phyloP scores from a whole-genome alignment of 768 basidiomycete species.

The Collybiopsis confluens region DNA sequence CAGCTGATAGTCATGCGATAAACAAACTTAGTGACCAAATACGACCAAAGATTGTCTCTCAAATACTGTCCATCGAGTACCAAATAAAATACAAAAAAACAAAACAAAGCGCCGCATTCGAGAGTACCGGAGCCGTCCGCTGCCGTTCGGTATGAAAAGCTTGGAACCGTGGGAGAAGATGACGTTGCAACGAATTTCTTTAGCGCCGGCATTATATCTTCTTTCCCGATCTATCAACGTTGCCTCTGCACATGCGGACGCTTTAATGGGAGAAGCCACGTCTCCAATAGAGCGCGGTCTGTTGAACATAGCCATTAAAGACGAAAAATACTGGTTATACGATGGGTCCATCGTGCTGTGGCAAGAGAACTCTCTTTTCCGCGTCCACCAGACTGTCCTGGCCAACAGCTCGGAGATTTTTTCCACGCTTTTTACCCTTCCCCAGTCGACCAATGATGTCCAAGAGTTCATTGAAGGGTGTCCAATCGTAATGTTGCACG shows the following conservation, averaged over 20 bases:
- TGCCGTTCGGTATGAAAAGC: background rate
- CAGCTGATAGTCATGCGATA: too few relatives aligned
- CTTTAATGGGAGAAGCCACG: background rate
- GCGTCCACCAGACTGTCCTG: conserved; percentile 42
- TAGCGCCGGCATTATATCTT: background rate
- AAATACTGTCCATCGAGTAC: too few relatives aligned
- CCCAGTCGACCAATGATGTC: conserved; percentile 36
- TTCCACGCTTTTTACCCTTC: conserved; percentile 54
- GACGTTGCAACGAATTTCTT: background rate
- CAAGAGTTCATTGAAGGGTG: conserved; percentile 44
- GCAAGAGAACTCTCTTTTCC: conserved; percentile 36
- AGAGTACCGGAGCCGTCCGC: too few relatives aligned
- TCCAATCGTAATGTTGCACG: conserved; percentile 46
- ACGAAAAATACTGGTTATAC: conserved; percentile 38
- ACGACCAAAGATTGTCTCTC: too few relatives aligned
- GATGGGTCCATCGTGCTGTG: conserved; percentile 42
- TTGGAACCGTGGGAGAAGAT: background rate
- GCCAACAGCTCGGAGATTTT: conserved; percentile 63
- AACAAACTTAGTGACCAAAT: too few relatives aligned
- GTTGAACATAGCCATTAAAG: conserved; percentile 14
- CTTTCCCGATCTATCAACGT: background rate
- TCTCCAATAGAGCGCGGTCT: background rate
- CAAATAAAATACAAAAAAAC: too few relatives aligned
- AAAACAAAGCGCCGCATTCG: too few relatives aligned
- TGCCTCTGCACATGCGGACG: too few relatives aligned